These are phyloP conservation scores for Pezicula carpinea DNA, from an alignment of 2,329 filamentous ascomycete species.

Conservation along the genomic window DNA sequence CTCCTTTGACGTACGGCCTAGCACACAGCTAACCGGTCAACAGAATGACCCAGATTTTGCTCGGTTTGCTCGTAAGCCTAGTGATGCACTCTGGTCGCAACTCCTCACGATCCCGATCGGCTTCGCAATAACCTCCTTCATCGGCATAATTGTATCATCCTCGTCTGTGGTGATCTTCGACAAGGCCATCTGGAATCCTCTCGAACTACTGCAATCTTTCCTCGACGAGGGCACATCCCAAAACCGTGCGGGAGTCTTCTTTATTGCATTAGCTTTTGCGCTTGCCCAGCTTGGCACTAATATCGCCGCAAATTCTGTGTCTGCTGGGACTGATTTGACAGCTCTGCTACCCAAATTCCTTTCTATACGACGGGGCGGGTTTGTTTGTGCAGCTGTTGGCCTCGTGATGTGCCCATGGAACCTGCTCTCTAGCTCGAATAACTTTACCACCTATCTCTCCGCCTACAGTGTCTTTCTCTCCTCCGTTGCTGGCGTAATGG, in stretches of 20 bases:
- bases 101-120: conserved; percentile 67
- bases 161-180: conserved; percentile 65
- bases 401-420: conserved; percentile 86
- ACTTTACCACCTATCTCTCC: conserved; percentile 87
- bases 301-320: conserved; percentile 81
- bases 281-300: conserved; percentile 83
- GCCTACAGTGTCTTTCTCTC: conserved; percentile 93
- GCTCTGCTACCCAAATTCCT: conserved; percentile 75
- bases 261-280: conserved; percentile 66
- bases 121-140: conserved; percentile 78
- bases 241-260: conserved; percentile 70
- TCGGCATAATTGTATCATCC: conserved; percentile 74
- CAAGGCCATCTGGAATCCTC: conserved; percentile 68
- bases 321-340: conserved; percentile 72
- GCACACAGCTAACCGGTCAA: conserved; percentile 27
- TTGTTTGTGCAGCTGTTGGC: conserved; percentile 75
- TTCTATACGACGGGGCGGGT: conserved; percentile 82
- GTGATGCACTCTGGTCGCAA: conserved; percentile 76
- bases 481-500: conserved; percentile 87
- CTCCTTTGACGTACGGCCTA: conserved; percentile 11
- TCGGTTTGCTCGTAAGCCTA: conserved; percentile 73
- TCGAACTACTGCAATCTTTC: conserved; percentile 62
- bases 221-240: conserved; percentile 63
- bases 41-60: conserved; percentile 74
- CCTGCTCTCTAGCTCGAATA: conserved; percentile 68